Percentiles rank a stretch among this genome's conserved stretches.
Evolutionary conservation across 2,329 filamentous ascomycete genomes (phyloP).

Genomic region (Phaeosphaeria sp.): DNA sequence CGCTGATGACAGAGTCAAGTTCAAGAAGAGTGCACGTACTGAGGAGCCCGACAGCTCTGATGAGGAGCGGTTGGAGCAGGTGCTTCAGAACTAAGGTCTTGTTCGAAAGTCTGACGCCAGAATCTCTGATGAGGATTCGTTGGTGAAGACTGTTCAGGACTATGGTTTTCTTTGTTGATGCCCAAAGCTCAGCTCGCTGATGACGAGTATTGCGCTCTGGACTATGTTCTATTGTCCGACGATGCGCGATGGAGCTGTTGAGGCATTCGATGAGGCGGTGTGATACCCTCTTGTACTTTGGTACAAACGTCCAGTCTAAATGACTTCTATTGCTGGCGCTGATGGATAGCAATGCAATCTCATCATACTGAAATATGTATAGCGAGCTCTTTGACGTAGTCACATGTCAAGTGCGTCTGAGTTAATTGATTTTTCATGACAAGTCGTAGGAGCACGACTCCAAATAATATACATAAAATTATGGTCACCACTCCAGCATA

Average conservation of each 20-base stretch:
- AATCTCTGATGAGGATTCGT: conserved; percentile 32
- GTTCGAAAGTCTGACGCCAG: background rate
- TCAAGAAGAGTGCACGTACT: conserved; percentile 36
- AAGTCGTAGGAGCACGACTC: too few relatives aligned
- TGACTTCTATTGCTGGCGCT: background rate
- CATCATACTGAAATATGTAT: too few relatives aligned
- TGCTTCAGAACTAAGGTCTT: conserved; percentile 6
- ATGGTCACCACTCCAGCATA: too few relatives aligned
- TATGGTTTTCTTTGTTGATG: background rate
- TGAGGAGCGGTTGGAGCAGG: conserved; percentile 24
- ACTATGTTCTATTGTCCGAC: background rate
- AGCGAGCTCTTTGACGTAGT: too few relatives aligned
- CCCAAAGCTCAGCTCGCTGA: conserved; percentile 23
- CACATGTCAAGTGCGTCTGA: too few relatives aligned
- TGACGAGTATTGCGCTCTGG: conserved; percentile 22
- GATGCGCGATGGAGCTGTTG: background rate
- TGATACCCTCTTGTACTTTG: conserved; percentile 1
- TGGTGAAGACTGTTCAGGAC: conserved; percentile 12
- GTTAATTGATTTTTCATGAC: too few relatives aligned
- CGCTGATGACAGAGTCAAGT: conserved; percentile 38
- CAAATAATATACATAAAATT: too few relatives aligned
- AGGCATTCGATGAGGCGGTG: background rate
- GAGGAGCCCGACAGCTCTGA: conserved; percentile 33
- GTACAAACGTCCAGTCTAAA: background rate
- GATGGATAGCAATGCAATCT: background rate